phyloP scores from a whole-genome alignment of 2,329 filamentous ascomycete species.

The Magnaporthales sp. region DNA sequence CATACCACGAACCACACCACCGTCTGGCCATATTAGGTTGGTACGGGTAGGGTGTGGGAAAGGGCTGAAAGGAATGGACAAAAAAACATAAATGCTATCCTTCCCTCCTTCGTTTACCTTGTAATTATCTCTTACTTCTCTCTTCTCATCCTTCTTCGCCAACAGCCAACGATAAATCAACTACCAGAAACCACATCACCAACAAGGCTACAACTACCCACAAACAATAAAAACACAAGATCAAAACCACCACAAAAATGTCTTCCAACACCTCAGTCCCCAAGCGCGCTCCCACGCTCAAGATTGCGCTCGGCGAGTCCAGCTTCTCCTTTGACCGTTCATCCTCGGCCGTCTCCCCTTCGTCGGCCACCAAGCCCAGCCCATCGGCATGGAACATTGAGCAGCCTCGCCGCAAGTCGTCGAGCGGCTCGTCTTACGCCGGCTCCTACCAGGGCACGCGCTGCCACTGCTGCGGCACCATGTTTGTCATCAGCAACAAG shows the following conservation, averaged over 20 bases:
- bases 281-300: conserved; percentile 2
- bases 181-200: not conserved
- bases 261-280: not conserved
- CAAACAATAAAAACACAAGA: not conserved
- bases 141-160: not conserved
- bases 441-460: conserved; percentile 19
- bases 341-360: not conserved
- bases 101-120: conserved; percentile 1
- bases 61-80: not conserved
- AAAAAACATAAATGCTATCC: conserved; percentile 3
- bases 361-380: not conserved
- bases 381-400: not conserved
- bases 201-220: not conserved
- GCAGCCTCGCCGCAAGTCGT: not conserved
- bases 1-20: conserved; percentile 1
- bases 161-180: not conserved
- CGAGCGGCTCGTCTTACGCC: not conserved
- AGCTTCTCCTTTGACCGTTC: not conserved
- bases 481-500: conserved; percentile 48
- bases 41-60: not conserved
- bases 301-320: conserved; percentile 1
- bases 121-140: not conserved
- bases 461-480: conserved; percentile 46
- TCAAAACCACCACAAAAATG: not conserved
- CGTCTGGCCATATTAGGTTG: not conserved